These are phyloP conservation scores for Pseudonectria buxi DNA, from an alignment of 2,329 filamentous ascomycete genomes.

Conservation along the genomic window DNA sequence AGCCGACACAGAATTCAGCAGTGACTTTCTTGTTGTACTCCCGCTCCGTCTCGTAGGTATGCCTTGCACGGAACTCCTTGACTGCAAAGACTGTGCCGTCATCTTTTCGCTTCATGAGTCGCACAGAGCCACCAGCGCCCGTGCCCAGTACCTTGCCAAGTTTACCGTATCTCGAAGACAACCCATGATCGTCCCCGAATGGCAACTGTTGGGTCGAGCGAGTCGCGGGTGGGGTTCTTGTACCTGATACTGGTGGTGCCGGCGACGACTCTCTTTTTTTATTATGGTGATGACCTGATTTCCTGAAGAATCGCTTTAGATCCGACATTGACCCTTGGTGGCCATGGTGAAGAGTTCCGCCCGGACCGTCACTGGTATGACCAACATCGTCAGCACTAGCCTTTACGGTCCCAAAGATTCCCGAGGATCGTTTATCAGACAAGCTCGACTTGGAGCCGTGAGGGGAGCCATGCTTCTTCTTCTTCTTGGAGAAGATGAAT, in stretches of 20 bases:
- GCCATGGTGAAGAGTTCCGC: constrained; percentile 18
- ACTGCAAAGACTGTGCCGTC: constrained; percentile 94
- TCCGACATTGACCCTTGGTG: constrained; percentile 81
- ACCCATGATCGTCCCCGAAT: constrained; percentile 88
- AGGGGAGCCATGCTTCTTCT: constrained; percentile 59
- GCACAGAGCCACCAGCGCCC: constrained; percentile 88
- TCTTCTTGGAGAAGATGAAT: constrained; percentile 75
- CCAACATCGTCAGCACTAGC: constrained; percentile 30
- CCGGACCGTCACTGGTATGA: constrained; percentile 18
- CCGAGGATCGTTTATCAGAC: constrained; percentile 49
- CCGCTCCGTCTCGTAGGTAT: constrained; percentile 87
- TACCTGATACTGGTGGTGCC: constrained; percentile 44
- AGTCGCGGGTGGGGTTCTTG: constrained; percentile 40
- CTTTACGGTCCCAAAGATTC: constrained; percentile 27
- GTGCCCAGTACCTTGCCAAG: constrained; percentile 90
- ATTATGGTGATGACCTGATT: constrained; percentile 64
- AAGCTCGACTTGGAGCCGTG: constrained; percentile 45
- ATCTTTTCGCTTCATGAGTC: constrained; percentile 86
- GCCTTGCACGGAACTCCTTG: constrained; percentile 89
- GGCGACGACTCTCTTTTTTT: constrained; percentile 62
- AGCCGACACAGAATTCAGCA: constrained; percentile 96
- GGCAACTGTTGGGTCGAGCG: constrained; percentile 61
- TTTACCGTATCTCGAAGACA: constrained; percentile 90
- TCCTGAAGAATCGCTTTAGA: constrained; percentile 92
- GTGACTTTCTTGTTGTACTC: constrained; percentile 98